Conservation (phyloP, 2,329 filamentous ascomycete species). For the Xylaria sp. region DNA sequence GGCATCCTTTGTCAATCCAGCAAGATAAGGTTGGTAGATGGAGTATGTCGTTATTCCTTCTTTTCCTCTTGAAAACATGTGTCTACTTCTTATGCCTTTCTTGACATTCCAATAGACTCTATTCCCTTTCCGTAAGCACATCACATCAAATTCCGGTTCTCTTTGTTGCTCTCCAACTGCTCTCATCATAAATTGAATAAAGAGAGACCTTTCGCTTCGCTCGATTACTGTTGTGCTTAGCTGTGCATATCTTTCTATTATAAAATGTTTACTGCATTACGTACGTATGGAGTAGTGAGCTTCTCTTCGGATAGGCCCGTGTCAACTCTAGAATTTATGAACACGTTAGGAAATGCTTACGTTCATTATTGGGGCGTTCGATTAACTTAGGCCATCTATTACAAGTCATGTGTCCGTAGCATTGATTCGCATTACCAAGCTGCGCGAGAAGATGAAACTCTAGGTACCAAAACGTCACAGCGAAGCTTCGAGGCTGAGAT, state of each 20-base stretch:
- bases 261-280: background rate
- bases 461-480: background rate
- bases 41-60: background rate
- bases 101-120: background rate
- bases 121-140: conserved; percentile 16
- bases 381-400: background rate
- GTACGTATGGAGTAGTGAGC: background rate
- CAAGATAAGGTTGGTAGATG: background rate
- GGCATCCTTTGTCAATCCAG: background rate
- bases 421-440: background rate
- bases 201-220: background rate
- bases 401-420: conserved; percentile 3
- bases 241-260: background rate
- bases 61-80: background rate
- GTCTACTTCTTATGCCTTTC: background rate
- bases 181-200: conserved; percentile 9
- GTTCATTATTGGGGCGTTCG: background rate
- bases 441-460: background rate
- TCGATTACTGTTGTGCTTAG: background rate
- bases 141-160: background rate
- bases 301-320: no score
- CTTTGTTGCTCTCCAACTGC: conserved; percentile 7
- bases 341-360: background rate
- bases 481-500: conserved; percentile 2
- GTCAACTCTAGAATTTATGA: background rate